Conservation (phyloP, 2,329 filamentous ascomycete genomes). For the Epichloe bromicola region DNA sequence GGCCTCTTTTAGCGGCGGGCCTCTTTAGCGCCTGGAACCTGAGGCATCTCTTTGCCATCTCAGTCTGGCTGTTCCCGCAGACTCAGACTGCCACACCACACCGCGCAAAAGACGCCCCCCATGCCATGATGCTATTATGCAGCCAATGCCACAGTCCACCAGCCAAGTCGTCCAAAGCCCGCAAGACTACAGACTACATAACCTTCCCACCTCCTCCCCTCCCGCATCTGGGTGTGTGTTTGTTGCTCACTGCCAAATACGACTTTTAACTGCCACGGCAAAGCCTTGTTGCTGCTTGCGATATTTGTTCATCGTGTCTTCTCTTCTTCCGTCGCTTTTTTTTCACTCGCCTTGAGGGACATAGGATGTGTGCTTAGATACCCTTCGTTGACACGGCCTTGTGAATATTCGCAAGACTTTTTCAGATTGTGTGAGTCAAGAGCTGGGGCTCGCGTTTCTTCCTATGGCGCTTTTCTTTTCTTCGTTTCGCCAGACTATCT, state of each 20-base stretch:
- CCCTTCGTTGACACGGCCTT: neutral
- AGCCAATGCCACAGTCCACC: neutral
- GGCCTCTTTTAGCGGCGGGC: no score
- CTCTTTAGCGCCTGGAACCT: neutral
- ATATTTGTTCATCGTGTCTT: neutral
- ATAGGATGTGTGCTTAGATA: neutral
- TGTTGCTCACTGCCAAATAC: neutral
- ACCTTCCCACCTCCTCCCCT: conserved; percentile 4
- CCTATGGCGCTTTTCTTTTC: neutral
- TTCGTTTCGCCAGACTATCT: neutral
- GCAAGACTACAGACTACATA: conserved; percentile 4
- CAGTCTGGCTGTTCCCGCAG: neutral
- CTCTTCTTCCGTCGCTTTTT: neutral
- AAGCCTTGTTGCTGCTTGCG: neutral
- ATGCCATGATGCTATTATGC: neutral
- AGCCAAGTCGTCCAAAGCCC: conserved; percentile 1
- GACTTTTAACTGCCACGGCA: neutral
- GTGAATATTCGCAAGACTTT: neutral
- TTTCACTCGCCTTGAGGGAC: neutral
- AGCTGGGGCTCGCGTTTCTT: neutral
- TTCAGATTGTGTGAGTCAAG: neutral
- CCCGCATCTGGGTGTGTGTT: neutral
- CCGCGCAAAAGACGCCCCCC: conserved; percentile 1
- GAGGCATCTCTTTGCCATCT: neutral
- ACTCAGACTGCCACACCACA: neutral